Percentiles rank a stretch among this genome's conserved stretches.
Conservation (phyloP, 2,329 filamentous ascomycete species). For the Xylariaceae sp. region DNA sequence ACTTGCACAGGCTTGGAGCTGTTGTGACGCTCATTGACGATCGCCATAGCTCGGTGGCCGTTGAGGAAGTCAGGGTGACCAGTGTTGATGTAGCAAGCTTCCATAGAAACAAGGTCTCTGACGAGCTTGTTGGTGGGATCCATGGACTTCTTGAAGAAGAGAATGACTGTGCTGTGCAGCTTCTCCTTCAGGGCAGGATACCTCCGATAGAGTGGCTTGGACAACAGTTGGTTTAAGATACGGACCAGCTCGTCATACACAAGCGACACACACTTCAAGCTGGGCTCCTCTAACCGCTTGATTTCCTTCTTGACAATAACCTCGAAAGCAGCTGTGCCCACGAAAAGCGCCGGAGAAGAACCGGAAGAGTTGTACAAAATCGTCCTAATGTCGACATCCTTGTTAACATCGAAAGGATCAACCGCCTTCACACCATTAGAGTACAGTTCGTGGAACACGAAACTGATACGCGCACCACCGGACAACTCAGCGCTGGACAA, state of each 20-base stretch:
- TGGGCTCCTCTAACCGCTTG: constrained; percentile 90
- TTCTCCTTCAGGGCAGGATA: constrained; percentile 97
- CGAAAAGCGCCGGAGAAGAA: constrained; percentile 91
- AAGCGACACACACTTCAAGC: constrained; percentile 92
- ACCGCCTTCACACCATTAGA: constrained; percentile 96
- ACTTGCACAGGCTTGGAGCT: constrained; percentile 83
- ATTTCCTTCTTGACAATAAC: constrained; percentile 99
- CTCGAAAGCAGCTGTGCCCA: constrained; percentile 97
- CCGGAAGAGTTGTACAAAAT: constrained; percentile 99
- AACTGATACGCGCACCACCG: constrained; percentile 95
- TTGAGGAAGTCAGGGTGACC: constrained; percentile 97
- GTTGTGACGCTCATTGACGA: constrained; percentile 89
- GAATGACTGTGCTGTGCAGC: constrained; percentile 85
- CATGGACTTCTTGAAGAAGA: constrained; percentile 98
- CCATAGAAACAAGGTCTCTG: constrained; percentile 87
- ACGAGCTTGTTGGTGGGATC: constrained; percentile 98
- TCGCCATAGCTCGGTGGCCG: constrained; percentile 94
- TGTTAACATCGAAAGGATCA: constrained; percentile 95
- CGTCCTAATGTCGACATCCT: constrained; percentile 94
- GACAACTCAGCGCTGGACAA: constrained; percentile 91
- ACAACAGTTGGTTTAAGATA: constrained; percentile 83
- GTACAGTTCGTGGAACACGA: constrained; percentile 98
- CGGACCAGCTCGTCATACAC: constrained; percentile 97
- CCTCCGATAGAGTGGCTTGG: constrained; percentile 83
- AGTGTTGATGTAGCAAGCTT: constrained; percentile 96